These are phyloP conservation scores for Radiomyces spectabilis DNA, from an alignment of 192 early-diverging fungal species.

Conservation along the genomic window DNA sequence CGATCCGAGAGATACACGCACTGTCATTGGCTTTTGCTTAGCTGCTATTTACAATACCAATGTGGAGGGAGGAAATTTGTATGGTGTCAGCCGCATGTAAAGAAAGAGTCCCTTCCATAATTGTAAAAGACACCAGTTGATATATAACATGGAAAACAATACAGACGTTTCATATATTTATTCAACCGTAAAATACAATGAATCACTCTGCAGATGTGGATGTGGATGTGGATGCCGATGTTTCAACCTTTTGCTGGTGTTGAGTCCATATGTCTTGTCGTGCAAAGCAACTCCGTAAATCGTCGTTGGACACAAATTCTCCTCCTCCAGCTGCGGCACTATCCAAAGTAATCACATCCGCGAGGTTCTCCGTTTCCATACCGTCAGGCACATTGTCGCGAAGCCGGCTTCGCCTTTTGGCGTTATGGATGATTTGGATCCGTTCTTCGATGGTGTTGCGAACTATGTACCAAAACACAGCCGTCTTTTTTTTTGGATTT, in stretches of 20 bases:
- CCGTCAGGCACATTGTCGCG: background rate
- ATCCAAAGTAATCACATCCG: background rate
- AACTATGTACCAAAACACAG: slow-evolving; percentile 14
- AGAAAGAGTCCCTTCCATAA: too few relatives aligned
- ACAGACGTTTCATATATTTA: too few relatives aligned
- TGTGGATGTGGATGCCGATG: too few relatives aligned
- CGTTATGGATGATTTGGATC: slow-evolving; percentile 11
- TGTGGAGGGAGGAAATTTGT: slow-evolving; percentile 52
- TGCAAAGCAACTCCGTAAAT: slow-evolving; percentile 5
- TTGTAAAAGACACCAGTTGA: slow-evolving; percentile 68
- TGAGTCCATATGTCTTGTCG: too few relatives aligned
- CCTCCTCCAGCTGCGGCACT: slow-evolving; percentile 4
- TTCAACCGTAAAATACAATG: too few relatives aligned
- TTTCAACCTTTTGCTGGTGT: too few relatives aligned
- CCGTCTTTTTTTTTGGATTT: background rate
- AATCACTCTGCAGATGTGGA: too few relatives aligned
- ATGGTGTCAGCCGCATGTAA: slow-evolving; percentile 58
- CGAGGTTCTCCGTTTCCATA: background rate
- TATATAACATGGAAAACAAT: too few relatives aligned
- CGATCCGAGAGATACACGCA: slow-evolving; percentile 54
- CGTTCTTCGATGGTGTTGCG: slow-evolving; percentile 20
- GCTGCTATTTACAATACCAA: slow-evolving; percentile 46
- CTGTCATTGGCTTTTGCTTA: slow-evolving; percentile 50
- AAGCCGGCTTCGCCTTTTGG: background rate
- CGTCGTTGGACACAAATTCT: slow-evolving; percentile 6